Base-by-base conservation (phyloP, 257 asterid species). In the Nicotiana undulata region DNA sequence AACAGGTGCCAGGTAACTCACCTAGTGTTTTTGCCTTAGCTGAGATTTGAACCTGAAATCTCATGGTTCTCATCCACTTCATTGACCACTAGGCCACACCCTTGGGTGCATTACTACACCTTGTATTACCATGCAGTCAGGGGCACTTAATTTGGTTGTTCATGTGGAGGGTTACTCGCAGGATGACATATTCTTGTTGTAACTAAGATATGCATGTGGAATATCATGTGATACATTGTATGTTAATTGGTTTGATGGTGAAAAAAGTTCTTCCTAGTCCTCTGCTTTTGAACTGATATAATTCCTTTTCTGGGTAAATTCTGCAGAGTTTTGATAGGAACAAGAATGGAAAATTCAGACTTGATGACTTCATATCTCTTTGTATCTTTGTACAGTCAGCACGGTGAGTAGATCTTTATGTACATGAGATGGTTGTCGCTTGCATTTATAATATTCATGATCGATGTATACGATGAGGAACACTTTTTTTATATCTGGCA, bases 341-440 rank as follows among this genome's bases (percentile, higher is more conserved):
- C 17, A 90, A 85, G 84, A 88, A 84, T 51, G 97, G 97, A 64
- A 90, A 88, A 81, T 91, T 93, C 89, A 92, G 83, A 77, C 97
- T 91, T 32, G 96, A 91, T 63, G 92, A 86, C 82, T 90, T 93
- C 87, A 93, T 93, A 75, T 86, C 96, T 80, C 90, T 93, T 60
- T 90, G 96, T 83, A 93, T 91, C 86, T 93, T 93, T 90, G 92
- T 91, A 70, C 94, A 93, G 85, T 93, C 97, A 64, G 85, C 96
- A 76, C 87, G 93, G 94, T 89, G 80, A 56, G 89, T 85, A 60
- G 76, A 77, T 76, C 79, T 8, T 60, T 75, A 28, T 22, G 70
- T 34, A 22, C 85, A 49, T 34, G 60, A 64, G 44, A 44, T 58
- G 75, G 13, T 44, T 66, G 65, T 17, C 70, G 66, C 79, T 78